Conservation (phyloP, 352 stramenopile genomes). For the Globisporangium orthogonon region DNA sequence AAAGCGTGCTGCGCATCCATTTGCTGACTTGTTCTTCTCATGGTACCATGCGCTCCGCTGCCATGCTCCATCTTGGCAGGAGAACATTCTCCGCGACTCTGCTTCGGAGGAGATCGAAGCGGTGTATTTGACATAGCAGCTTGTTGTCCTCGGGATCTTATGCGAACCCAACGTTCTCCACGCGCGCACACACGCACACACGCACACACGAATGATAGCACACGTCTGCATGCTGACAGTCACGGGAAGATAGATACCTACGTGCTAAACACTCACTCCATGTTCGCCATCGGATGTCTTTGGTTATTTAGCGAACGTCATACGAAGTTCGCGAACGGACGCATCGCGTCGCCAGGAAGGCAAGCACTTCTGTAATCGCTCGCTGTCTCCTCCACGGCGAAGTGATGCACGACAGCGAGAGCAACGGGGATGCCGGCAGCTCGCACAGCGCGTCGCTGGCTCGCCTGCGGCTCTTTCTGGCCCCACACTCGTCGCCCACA, state of each 20-base stretch:
- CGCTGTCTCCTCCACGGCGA: neutral
- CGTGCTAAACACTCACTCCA: too few species aligned
- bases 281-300: too few species aligned
- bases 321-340: too few species aligned
- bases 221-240: too few species aligned
- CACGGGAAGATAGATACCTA: too few species aligned
- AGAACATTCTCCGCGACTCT: slow-evolving; percentile 81
- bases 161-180: neutral
- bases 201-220: neutral
- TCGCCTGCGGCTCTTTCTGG: slow-evolving; percentile 25
- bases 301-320: too few species aligned
- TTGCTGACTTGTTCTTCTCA: neutral
- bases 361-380: too few species aligned
- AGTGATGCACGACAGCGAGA: neutral
- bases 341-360: too few species aligned
- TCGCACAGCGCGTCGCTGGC: slow-evolving; percentile 22
- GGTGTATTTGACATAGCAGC: slow-evolving; percentile 64
- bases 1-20: neutral
- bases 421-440: neutral
- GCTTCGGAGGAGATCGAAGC: slow-evolving; percentile 81
- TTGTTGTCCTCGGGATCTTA: neutral
- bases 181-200: neutral
- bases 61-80: slow-evolving; percentile 23
- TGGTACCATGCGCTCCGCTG: neutral
- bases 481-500: slow-evolving; percentile 14